phyloP scores from a whole-genome alignment of 352 stramenopile genomes.

The Thraustochytrium sp. region DNA sequence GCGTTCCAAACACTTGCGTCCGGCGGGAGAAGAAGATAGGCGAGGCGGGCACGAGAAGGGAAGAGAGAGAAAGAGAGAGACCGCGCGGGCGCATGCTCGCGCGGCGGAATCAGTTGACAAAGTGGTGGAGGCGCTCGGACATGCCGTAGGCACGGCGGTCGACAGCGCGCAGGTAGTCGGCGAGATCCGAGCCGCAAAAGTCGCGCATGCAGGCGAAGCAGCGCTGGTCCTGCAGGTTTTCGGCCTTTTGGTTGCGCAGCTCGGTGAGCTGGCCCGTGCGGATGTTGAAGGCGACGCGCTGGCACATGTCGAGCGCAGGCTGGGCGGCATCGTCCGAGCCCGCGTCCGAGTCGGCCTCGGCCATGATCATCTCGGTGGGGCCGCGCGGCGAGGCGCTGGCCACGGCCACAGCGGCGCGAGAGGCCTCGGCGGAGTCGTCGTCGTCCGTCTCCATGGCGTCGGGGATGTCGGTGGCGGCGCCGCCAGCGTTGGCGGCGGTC shows the following conservation, averaged over 20 bases:
- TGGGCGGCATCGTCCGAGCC: background rate
- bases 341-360: background rate
- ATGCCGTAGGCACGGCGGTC: slow-evolving; percentile 17
- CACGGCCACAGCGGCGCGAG: background rate
- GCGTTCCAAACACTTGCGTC: too few relatives aligned
- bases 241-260: slow-evolving; percentile 39
- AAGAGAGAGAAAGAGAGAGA: too few relatives aligned
- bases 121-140: slow-evolving; percentile 15
- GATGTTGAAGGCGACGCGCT: slow-evolving; percentile 37
- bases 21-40: too few relatives aligned
- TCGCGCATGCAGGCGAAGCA: slow-evolving; percentile 15
- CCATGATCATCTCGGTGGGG: slow-evolving; percentile 9
- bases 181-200: background rate
- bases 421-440: background rate
- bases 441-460: background rate
- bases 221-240: slow-evolving; percentile 30
- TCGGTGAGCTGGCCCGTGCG: slow-evolving; percentile 31
- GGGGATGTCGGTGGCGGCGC: background rate
- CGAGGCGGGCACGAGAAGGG: too few relatives aligned
- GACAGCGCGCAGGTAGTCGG: background rate
- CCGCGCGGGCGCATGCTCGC: too few relatives aligned
- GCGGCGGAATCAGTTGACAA: slow-evolving; percentile 16
- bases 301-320: slow-evolving; percentile 6
- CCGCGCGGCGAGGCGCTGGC: background rate
- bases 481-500: background rate